Base-by-base conservation (phyloP, 352 stramenopile species). In the Phytophthora pisi region DNA sequence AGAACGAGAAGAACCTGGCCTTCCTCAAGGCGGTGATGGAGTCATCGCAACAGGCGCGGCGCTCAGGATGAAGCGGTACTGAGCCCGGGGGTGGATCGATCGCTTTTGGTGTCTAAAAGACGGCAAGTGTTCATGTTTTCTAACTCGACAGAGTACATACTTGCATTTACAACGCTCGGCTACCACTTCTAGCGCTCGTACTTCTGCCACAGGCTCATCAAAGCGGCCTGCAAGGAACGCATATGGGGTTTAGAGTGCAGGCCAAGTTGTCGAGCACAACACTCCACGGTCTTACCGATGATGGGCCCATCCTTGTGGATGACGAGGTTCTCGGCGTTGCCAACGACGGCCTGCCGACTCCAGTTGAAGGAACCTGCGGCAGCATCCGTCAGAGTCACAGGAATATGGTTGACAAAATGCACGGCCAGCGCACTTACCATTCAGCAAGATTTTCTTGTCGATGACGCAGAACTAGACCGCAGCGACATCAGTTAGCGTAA, bases 241-340 rank as follows among this genome's bases (percentile, higher is more conserved):
- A 34, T 56, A 49, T n/a, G 16, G 42, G 20, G 20, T 20, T 68
- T 61, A 66, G 51, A 11, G 18, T 36, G 38, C 23, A 50, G n/a
- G 5, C 15, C 8, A 50, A 43, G 24, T 1, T 15, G 15, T 16
- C 5, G 18, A 15, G 13, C 34, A 31, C 10, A 18, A n/a, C 26
- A 55, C 26, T 23, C 31, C 18, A 57, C 13, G 1, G 34, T 68
- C 67, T 26, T 70, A 88, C 79, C 50, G 54, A 91, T 66, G 71
- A 89, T 84, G n/a, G 64, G 75, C 26, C 83, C 81, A 24, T 70
- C 68, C 49, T 71, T 66, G 40, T 80, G 71, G 46, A 91, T 77
- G 7, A 89, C 81, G 54, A 88, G 71, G 77, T 90, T 91, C 52
- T 91, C 83, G 3, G 60, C 66, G 67, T 91, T 91, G 40, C 81